Conservation (phyloP, 1,284 basidiomycete genomes). For the Trichosporon asahii region DNA sequence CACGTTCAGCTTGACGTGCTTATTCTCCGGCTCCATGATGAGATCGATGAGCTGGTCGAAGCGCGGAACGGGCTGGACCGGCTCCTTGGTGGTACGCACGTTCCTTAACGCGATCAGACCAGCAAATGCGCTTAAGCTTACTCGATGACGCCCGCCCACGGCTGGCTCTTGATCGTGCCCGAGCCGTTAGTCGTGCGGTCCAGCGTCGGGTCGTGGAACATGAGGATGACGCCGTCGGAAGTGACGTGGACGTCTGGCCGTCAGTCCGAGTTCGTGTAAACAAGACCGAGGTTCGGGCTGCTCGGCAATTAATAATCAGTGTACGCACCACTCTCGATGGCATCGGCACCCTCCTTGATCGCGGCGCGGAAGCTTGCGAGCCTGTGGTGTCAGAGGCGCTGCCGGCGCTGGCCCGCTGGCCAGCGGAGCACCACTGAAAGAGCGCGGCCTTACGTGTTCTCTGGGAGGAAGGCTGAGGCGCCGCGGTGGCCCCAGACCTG, state of each 20-base stretch:
- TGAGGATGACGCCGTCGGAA: constrained; percentile 81
- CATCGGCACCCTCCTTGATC: constrained; percentile 85
- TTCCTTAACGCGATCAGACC: constrained; percentile 49
- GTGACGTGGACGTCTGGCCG: constrained; percentile 89
- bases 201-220: constrained; percentile 87
- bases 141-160: constrained; percentile 51
- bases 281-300: too few species aligned
- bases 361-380: constrained; percentile 90
- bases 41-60: constrained; percentile 77
- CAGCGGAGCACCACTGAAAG: constrained; percentile 5
- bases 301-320: too few species aligned
- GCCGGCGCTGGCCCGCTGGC: constrained; percentile 17
- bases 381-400: constrained; percentile 46
- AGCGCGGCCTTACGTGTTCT: constrained; percentile 45
- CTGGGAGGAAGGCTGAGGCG: constrained; percentile 59
- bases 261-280: background rate
- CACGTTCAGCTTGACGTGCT: constrained; percentile 77
- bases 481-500: constrained; percentile 95
- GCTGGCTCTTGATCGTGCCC: constrained; percentile 55
- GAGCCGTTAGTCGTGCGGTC: constrained; percentile 59
- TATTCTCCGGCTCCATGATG: constrained; percentile 63
- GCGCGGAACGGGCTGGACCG: constrained; percentile 80
- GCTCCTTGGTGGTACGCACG: constrained; percentile 77
- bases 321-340: constrained; percentile 69
- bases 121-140: constrained; percentile 22